Conservation (phyloP, 768 basidiomycete genomes). For the Psilocybe sp. region DNA sequence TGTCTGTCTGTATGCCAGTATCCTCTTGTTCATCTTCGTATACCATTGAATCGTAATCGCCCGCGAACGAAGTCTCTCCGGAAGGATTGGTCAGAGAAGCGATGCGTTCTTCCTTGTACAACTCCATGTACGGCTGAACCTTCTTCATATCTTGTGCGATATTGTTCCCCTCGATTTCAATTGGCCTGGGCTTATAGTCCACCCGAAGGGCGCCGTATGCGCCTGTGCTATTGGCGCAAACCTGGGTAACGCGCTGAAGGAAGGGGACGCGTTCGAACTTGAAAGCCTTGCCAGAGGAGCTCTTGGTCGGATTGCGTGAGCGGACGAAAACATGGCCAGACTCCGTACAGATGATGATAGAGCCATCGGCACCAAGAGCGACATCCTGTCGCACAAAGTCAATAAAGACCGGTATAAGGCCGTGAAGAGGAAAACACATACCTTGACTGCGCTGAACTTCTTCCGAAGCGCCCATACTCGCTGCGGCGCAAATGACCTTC, state of each 20-base stretch:
- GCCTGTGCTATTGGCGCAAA: conserved; percentile 84
- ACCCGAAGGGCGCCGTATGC: conserved; percentile 83
- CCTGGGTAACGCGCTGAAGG: conserved; percentile 81
- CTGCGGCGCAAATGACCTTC: conserved; percentile 68
- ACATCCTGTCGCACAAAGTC: conserved; percentile 58
- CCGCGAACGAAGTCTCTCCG: neutral
- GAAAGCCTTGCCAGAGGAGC: conserved; percentile 43
- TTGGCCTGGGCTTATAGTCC: conserved; percentile 59
- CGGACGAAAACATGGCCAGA: conserved; percentile 94
- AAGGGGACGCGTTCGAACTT: conserved; percentile 81
- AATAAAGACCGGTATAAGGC: neutral
- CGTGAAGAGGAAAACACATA: conserved; percentile 25
- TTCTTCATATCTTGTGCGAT: conserved; percentile 65
- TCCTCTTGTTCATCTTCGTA: conserved; percentile 37
- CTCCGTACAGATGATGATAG: conserved; percentile 88
- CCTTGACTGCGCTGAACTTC: conserved; percentile 81
- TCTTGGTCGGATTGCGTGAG: conserved; percentile 43
- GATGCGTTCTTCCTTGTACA: conserved; percentile 10
- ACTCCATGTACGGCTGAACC: conserved; percentile 60
- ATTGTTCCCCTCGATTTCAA: conserved; percentile 51
- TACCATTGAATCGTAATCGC: conserved; percentile 4
- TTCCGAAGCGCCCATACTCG: conserved; percentile 88
- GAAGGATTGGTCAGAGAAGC: neutral
- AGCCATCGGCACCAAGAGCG: conserved; percentile 83
- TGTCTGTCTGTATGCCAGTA: conserved; percentile 32